phyloP scores from a whole-genome alignment of 1,139 yeast genomes.

The Groenewaldozyma sp. region DNA sequence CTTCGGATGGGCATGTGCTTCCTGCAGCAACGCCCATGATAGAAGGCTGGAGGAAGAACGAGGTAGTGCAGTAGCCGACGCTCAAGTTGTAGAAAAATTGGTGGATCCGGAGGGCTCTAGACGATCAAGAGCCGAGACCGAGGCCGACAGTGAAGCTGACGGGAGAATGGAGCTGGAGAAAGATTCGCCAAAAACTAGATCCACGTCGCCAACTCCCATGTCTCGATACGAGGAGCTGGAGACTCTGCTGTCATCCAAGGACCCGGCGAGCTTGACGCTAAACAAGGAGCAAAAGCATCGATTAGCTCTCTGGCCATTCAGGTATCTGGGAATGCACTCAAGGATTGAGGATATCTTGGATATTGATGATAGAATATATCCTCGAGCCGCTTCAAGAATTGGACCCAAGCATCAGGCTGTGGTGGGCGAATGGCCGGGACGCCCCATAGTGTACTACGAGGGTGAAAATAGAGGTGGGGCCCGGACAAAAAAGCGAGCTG shows the following conservation, averaged over 20 bases:
- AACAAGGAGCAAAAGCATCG: slow-evolving; percentile 29
- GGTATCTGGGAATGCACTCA: slow-evolving; percentile 74
- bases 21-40: slow-evolving; percentile 41
- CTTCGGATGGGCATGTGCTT: slow-evolving; percentile 88
- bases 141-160: slow-evolving; percentile 7
- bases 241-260: slow-evolving; percentile 30
- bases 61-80: slow-evolving; percentile 11
- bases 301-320: slow-evolving; percentile 52
- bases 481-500: slow-evolving; percentile 11
- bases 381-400: slow-evolving; percentile 69
- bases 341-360: slow-evolving; percentile 73
- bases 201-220: slow-evolving; percentile 15
- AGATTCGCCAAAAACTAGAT: slow-evolving; percentile 2
- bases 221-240: slow-evolving; percentile 56
- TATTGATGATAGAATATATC: slow-evolving; percentile 70
- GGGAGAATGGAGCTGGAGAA: slow-evolving; percentile 3
- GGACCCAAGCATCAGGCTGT: slow-evolving; percentile 71
- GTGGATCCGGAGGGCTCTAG: slow-evolving; percentile 5
- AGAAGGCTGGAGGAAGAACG: slow-evolving; percentile 20
- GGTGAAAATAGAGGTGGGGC: slow-evolving; percentile 20
- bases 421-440: slow-evolving; percentile 59
- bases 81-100: slow-evolving; percentile 3
- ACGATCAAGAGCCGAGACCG: slow-evolving; percentile 7
- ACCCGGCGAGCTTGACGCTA: slow-evolving; percentile 15
- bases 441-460: slow-evolving; percentile 63